Evolutionary conservation across 2,329 filamentous ascomycete genomes (phyloP).

Genomic region (Davidsoniella australis): DNA sequence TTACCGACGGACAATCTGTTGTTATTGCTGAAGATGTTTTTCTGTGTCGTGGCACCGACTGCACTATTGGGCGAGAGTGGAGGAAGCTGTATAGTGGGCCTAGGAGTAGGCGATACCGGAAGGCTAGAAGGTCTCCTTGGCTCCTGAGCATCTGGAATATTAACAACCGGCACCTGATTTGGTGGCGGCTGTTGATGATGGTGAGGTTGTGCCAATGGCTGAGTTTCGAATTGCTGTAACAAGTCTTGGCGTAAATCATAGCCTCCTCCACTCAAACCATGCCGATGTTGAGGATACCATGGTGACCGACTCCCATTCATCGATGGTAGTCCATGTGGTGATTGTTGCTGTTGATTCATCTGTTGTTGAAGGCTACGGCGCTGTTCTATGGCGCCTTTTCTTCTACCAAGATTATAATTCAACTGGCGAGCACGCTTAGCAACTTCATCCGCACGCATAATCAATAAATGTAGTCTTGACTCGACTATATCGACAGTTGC

Average conservation of each 20-base stretch:
- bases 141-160: constrained; percentile 5
- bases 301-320: constrained; percentile 4
- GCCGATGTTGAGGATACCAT: constrained; percentile 11
- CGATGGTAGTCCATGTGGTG: constrained; percentile 1
- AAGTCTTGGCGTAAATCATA: constrained; percentile 38
- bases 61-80: constrained; percentile 2
- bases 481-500: constrained; percentile 73
- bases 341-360: constrained; percentile 2
- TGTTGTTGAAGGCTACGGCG: constrained; percentile 30
- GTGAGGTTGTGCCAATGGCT: background rate
- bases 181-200: constrained; percentile 1
- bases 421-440: constrained; percentile 49
- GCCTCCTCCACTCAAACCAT: constrained; percentile 6
- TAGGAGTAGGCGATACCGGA: constrained; percentile 10
- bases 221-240: constrained; percentile 31
- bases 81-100: constrained; percentile 7
- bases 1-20: constrained; percentile 8
- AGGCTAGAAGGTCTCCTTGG: constrained; percentile 10
- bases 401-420: constrained; percentile 62
- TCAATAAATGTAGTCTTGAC: constrained; percentile 57
- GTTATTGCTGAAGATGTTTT: background rate
- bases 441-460: constrained; percentile 64
- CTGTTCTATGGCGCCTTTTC: constrained; percentile 54
- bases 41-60: background rate
- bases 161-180: constrained; percentile 4